phyloP scores from a whole-genome alignment of 352 stramenopile genomes.

The Phytopythium oedochilum region DNA sequence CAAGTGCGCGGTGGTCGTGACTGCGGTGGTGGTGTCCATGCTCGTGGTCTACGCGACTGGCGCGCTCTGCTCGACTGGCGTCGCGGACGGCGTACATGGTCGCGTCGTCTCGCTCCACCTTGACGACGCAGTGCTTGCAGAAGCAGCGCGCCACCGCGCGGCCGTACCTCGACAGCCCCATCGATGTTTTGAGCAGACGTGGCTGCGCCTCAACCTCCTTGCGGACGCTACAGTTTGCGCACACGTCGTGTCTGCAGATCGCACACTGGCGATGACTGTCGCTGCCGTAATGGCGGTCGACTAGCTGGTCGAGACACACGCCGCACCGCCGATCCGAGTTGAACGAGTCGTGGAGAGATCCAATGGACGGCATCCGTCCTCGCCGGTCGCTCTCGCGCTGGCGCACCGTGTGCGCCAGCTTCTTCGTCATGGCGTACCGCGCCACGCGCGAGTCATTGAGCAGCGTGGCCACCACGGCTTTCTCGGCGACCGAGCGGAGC shows the following conservation, averaged over 20 bases:
- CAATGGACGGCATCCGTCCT: slow-evolving; percentile 20
- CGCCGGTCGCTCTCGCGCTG: slow-evolving; percentile 20
- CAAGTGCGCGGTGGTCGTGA: neutral
- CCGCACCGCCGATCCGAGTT: slow-evolving; percentile 38
- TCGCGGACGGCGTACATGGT: slow-evolving; percentile 41
- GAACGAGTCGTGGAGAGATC: slow-evolving; percentile 25
- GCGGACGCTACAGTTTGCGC: slow-evolving; percentile 37
- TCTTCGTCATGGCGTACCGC: slow-evolving; percentile 52
- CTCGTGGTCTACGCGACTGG: neutral
- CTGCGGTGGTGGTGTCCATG: neutral
- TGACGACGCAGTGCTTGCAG: slow-evolving; percentile 49
- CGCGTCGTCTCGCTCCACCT: slow-evolving; percentile 46
- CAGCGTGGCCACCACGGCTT: slow-evolving; percentile 37
- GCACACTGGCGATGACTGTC: neutral
- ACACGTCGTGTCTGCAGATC: slow-evolving; percentile 19
- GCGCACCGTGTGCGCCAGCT: slow-evolving; percentile 42
- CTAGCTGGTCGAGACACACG: slow-evolving; percentile 36
- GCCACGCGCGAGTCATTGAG: slow-evolving; percentile 33
- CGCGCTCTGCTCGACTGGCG: slow-evolving; percentile 9
- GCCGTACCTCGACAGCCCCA: neutral
- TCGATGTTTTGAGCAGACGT: neutral
- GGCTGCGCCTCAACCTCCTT: slow-evolving; percentile 38
- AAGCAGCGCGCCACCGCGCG: slow-evolving; percentile 39
- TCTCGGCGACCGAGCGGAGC: slow-evolving; percentile 36
- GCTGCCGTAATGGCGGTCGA: neutral